These are phyloP conservation scores for Trichoderma sp. DNA, from an alignment of 2,329 filamentous ascomycete species.

Conservation along the genomic window DNA sequence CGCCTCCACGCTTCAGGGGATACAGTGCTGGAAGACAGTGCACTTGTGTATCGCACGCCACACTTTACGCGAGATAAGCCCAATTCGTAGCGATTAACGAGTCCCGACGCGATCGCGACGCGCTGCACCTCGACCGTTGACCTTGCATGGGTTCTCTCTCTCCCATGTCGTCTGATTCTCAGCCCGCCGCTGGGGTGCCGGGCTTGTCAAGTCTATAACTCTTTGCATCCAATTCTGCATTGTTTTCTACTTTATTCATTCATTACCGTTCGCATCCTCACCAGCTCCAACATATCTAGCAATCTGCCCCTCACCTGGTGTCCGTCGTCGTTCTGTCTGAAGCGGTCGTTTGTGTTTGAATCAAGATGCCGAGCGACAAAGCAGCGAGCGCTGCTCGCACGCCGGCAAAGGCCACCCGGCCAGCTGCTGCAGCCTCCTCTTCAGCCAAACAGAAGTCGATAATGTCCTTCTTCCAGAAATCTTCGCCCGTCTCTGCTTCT, in stretches of 20 bases:
- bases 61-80: slow-evolving; percentile 22
- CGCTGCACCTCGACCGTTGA: slow-evolving; percentile 8
- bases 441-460: slow-evolving; percentile 46
- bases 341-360: background rate
- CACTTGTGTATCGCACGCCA: background rate
- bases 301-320: background rate
- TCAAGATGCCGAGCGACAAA: slow-evolving; percentile 35
- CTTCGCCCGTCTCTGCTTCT: slow-evolving; percentile 39
- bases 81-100: slow-evolving; percentile 3
- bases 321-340: background rate
- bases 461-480: slow-evolving; percentile 48
- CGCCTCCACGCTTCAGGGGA: background rate
- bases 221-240: background rate
- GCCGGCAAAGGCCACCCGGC: slow-evolving; percentile 37
- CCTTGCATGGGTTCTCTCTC: slow-evolving; percentile 5
- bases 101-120: slow-evolving; percentile 23
- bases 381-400: slow-evolving; percentile 34
- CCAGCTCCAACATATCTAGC: background rate
- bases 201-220: background rate
- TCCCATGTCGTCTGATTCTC: slow-evolving; percentile 2
- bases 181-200: slow-evolving; percentile 13
- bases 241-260: background rate
- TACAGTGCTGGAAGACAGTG: slow-evolving; percentile 13
- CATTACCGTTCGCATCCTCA: background rate
- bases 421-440: slow-evolving; percentile 32